Evolutionary conservation across 495 filamentous ascomycete species (phyloP).

Genomic region (Schizothecium vesticola): DNA sequence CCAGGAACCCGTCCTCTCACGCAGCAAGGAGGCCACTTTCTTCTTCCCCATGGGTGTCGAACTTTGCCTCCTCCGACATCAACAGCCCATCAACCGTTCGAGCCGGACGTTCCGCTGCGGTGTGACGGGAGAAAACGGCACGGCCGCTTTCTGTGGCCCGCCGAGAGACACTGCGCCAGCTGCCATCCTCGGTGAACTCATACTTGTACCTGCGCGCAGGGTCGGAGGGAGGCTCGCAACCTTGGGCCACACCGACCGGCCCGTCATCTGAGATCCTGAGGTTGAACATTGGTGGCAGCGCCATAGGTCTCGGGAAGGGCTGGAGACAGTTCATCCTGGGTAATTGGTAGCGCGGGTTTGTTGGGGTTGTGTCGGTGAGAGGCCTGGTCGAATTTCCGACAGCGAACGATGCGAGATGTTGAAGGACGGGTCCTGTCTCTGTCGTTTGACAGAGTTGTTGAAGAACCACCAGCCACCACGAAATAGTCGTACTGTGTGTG

Average conservation of each 20-base stretch:
- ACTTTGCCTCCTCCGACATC: background rate
- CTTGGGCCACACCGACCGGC: background rate
- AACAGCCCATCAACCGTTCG: background rate
- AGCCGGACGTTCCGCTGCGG: background rate
- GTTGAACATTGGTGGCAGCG: background rate
- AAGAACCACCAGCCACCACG: background rate
- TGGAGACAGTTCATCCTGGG: background rate
- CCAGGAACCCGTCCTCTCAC: background rate
- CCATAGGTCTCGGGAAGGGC: background rate
- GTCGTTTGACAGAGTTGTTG: background rate
- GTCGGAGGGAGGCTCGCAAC: background rate
- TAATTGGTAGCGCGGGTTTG: background rate
- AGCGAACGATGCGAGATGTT: background rate
- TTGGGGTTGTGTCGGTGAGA: background rate
- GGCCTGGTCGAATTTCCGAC: background rate
- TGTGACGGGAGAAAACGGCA: background rate
- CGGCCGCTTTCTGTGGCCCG: background rate
- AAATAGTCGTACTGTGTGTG: background rate
- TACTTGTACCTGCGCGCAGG: background rate
- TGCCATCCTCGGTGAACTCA: background rate
- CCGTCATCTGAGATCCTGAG: background rate
- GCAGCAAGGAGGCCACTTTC: background rate
- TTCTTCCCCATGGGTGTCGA: background rate
- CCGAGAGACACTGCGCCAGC: background rate
- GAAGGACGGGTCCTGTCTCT: background rate